These are phyloP conservation scores for Lumnitzera littorea DNA, from an alignment of 345 rosid genomes.

Conservation along the genomic window DNA sequence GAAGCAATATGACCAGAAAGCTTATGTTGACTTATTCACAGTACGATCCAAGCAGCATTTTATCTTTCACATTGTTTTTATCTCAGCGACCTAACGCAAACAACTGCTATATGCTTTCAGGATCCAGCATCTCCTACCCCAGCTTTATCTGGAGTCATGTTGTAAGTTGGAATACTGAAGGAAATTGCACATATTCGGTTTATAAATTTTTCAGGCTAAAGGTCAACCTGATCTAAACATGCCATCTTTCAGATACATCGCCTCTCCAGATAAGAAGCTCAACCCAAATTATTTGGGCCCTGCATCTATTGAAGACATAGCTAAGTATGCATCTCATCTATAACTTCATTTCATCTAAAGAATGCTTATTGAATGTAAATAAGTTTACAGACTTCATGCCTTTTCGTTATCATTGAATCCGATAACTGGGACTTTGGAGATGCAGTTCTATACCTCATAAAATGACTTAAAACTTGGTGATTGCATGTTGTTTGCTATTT, in stretches of 20 bases:
- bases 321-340: constrained; percentile 39
- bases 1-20: constrained; percentile 89
- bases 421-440: too few species aligned
- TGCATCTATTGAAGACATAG: constrained; percentile 67
- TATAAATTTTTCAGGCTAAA: too few species aligned
- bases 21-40: constrained; percentile 67
- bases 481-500: too few species aligned
- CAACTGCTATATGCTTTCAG: constrained; percentile 27
- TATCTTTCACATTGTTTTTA: background rate
- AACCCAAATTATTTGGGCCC: constrained; percentile 79
- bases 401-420: too few species aligned
- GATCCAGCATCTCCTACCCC: constrained; percentile 52
- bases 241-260: constrained; percentile 52
- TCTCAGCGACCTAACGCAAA: background rate
- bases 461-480: too few species aligned
- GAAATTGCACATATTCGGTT: background rate
- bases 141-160: constrained; percentile 71
- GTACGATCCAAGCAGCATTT: constrained; percentile 28
- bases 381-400: too few species aligned
- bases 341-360: too few species aligned
- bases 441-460: too few species aligned
- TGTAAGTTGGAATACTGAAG: constrained; percentile 39
- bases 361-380: too few species aligned
- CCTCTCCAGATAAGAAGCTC: constrained; percentile 63
- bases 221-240: too few species aligned